Base-by-base conservation (phyloP, 202 grass and related monocot species). In the Schoenoplectus triqueter region DNA sequence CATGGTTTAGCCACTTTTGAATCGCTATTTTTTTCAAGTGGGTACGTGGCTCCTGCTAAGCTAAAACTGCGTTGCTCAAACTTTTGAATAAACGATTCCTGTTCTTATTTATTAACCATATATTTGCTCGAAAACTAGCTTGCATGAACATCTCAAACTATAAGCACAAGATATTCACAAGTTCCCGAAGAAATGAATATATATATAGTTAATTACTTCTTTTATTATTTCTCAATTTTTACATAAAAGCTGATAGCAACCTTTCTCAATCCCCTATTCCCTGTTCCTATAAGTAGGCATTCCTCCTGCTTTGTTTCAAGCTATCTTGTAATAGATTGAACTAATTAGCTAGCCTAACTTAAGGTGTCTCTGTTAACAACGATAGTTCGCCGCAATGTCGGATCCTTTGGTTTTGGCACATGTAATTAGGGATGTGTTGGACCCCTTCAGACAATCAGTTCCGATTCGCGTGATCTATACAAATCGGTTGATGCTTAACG, bases 391-490 rank as follows among this genome's bases (percentile, higher is more conserved):
- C 57, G 69, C 87, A 62, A 69, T 88, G 39, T 45, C 86, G 40
- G 87, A 92, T 39, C 83, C 93, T 19, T 89, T 95, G 80, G 87
- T 86, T 84, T 47, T 80, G 42, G 66, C 78, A 15, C 88, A 13
- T 55, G 88, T 92, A 21, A 86, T 95, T 89, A 42, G 31, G 2
- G 93, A 95, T 80, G 93, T 95, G 31, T 71, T 95, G 45, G 88
- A 95, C 73, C 81, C 68, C 59, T 95, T 92, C 48, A 86, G 61
- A 10, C 48, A 73, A 66, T 59, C 19, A 4, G 50, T 50, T 2
- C 11, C 85, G 21, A 67, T 95, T 1, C 75, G 80, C 17, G 85
- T 92, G 61, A 71, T 82, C 44, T 91, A 89, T 84, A 91, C 84
- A 7, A 87, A 83, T 42, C 88, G 85, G 88, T 56, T 60, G 41